Base-by-base conservation (phyloP, 176 grass and related monocot genomes). In the Elymus sibiricus region DNA sequence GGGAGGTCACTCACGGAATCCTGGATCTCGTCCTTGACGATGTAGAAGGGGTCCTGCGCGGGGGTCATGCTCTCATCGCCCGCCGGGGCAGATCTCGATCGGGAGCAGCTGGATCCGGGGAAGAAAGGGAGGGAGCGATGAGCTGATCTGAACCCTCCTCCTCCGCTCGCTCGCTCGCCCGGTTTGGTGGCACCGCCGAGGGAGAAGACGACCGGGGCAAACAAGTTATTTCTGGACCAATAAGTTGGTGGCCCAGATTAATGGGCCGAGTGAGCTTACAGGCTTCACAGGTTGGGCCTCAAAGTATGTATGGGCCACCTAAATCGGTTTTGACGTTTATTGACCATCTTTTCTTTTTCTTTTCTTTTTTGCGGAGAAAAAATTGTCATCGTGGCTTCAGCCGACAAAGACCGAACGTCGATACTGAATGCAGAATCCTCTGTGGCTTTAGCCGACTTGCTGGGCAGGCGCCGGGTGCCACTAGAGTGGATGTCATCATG, bases 41-140 rank as follows among this genome's bases (percentile, higher is more conserved):
- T 92, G 90, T 98, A 95, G 87, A 98, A 98, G 28, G 96, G 93
- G 68, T 98, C 96, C 88, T 94, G 90, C 82, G 96, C 91, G 32
- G 96, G 88, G 82, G 86, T 94, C 93, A 94, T 95, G 86, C 69
- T 92, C 78, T 78, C 60, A 64, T 79, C 26, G 73, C 44, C 5
- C 17, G 27, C 62, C 46, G 49, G 78, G 6, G 69, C 27, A 4
- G 19, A 28, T 13, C 59, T 46, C 22, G 83, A 0, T 3, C 12
- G 32, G 28, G 22, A 19, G 19, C 1, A 25, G 58, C 74, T 8
- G 22, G 25, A 27, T 37, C 28, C 16, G 81, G 10, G 5, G 60
- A 5, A 31, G 27, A 17, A 29, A 74, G 37, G 19, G 40, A 31
- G 12, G 44, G 69, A 7, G 49, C 15, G 79, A 9, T 15, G 79